Evolutionary conservation across 116 monocot genomes (phyloP).

Genomic region (Cymodocea nodosa): DNA sequence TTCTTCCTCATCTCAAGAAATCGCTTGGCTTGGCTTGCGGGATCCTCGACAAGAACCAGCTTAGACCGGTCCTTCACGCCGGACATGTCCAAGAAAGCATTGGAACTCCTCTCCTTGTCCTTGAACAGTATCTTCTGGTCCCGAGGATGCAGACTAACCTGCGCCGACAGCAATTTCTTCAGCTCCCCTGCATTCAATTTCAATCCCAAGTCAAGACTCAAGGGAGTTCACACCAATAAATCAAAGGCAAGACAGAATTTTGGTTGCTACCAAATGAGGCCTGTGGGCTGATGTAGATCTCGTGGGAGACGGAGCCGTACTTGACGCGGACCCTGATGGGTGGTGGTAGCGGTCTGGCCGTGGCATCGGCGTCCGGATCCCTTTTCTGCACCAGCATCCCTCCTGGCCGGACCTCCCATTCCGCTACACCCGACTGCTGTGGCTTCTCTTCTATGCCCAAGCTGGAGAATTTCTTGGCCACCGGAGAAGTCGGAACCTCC

Average conservation of each 20-base stretch:
- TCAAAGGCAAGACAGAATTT: neutral
- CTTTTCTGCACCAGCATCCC: conserved; percentile 98
- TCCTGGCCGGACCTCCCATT: conserved; percentile 70
- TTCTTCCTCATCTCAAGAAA: conserved; percentile 51
- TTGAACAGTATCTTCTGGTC: conserved; percentile 78
- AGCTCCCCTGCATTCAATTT: conserved; percentile 42
- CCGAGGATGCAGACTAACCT: conserved; percentile 54
- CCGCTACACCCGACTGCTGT: conserved; percentile 10
- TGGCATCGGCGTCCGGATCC: conserved; percentile 20
- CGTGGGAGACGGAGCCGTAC: conserved; percentile 59
- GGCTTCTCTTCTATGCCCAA: conserved; percentile 7
- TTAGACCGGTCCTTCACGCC: conserved; percentile 84
- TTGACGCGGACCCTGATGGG: conserved; percentile 79
- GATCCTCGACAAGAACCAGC: conserved; percentile 59
- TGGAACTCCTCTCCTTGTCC: conserved; percentile 76
- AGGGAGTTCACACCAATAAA: too few species aligned
- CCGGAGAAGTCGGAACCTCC: conserved; percentile 3
- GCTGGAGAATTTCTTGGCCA: conserved; percentile 9
- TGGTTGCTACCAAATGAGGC: conserved; percentile 41
- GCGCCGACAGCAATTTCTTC: conserved; percentile 61
- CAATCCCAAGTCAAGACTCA: neutral
- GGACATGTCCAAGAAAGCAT: conserved; percentile 53
- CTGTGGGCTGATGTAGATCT: conserved; percentile 74
- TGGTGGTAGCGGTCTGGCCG: conserved; percentile 23
- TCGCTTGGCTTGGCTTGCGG: conserved; percentile 55